These are phyloP conservation scores for Cyberlindnera veronae DNA, from an alignment of 805 yeast species.

Conservation along the genomic window DNA sequence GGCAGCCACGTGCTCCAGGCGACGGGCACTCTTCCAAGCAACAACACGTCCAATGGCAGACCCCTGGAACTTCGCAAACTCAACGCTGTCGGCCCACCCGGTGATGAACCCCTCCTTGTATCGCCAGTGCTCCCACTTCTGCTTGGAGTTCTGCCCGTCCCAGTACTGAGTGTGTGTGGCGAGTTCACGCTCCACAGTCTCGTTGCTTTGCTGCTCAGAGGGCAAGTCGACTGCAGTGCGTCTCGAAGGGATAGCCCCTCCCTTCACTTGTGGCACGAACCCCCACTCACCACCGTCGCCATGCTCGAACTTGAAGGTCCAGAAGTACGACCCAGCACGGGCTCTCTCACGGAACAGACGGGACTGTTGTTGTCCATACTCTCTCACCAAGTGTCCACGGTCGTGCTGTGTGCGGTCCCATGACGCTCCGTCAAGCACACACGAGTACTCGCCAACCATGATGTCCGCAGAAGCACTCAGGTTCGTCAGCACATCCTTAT, in stretches of 20 bases:
- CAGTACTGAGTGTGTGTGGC: slow-evolving; percentile 62
- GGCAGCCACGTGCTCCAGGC: slow-evolving; percentile 52
- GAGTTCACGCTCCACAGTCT: slow-evolving; percentile 35
- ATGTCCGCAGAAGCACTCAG: slow-evolving; percentile 56
- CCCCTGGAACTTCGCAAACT: slow-evolving; percentile 64
- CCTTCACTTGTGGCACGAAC: slow-evolving; percentile 67
- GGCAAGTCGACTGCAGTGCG: slow-evolving; percentile 34
- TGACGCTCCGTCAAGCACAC: slow-evolving; percentile 73
- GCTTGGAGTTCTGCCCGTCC: slow-evolving; percentile 53
- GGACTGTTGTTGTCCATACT: slow-evolving; percentile 59
- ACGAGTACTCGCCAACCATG: slow-evolving; percentile 86
- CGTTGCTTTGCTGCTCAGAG: slow-evolving; percentile 38
- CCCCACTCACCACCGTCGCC: slow-evolving; percentile 99
- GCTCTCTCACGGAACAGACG: slow-evolving; percentile 50
- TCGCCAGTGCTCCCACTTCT: slow-evolving; percentile 75
- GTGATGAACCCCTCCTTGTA: slow-evolving; percentile 72
- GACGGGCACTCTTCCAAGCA: slow-evolving; percentile 66
- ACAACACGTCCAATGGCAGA: slow-evolving; percentile 70
- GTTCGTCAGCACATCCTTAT: slow-evolving; percentile 45
- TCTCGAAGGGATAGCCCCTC: slow-evolving; percentile 49
- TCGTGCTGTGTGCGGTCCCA: slow-evolving; percentile 55
- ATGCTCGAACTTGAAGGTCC: slow-evolving; percentile 84
- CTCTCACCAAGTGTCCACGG: slow-evolving; percentile 52
- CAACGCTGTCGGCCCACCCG: slow-evolving; percentile 72
- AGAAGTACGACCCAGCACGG: slow-evolving; percentile 73